Evolutionary conservation across 129 eudicot species (phyloP).

Genomic region (Heracleum sosnowskyi): DNA sequence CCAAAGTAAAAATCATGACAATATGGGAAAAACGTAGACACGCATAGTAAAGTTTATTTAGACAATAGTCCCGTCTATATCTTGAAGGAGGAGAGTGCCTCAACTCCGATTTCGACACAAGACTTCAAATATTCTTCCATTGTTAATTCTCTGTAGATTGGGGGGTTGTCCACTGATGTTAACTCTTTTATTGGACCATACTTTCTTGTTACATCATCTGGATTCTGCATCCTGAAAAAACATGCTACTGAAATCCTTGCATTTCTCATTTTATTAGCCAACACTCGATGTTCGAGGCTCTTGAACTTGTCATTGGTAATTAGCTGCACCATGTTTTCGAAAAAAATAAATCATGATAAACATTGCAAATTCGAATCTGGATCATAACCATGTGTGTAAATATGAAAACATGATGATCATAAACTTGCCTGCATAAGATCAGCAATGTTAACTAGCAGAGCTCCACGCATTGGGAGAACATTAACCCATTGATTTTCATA

Average conservation of each 20-base stretch:
- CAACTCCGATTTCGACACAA: no score
- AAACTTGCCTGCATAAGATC: conserved; percentile 32
- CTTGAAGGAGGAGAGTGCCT: no score
- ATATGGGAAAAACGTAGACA: no score
- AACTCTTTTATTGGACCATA: neutral
- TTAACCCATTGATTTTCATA: conserved; percentile 28
- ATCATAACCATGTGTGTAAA: no score
- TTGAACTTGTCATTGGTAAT: neutral
- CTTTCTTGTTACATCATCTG: neutral
- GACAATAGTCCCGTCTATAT: no score
- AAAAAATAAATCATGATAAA: no score
- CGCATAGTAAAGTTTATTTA: no score
- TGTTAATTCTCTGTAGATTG: neutral
- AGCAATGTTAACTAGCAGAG: conserved; percentile 30
- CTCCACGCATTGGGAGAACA: conserved; percentile 31
- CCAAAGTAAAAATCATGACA: no score
- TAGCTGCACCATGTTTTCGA: neutral
- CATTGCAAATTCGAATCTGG: no score
- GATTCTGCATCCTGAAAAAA: neutral
- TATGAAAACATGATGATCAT: no score
- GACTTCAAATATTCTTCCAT: neutral
- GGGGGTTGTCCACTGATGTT: neutral
- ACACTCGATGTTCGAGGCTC: neutral
- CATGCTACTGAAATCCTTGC: neutral
- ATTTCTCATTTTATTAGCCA: neutral